Percentiles rank a stretch among this genome's conserved stretches.
Evolutionary conservation across 495 filamentous ascomycete genomes (phyloP).

Genomic region (Hypoxylon rickii): DNA sequence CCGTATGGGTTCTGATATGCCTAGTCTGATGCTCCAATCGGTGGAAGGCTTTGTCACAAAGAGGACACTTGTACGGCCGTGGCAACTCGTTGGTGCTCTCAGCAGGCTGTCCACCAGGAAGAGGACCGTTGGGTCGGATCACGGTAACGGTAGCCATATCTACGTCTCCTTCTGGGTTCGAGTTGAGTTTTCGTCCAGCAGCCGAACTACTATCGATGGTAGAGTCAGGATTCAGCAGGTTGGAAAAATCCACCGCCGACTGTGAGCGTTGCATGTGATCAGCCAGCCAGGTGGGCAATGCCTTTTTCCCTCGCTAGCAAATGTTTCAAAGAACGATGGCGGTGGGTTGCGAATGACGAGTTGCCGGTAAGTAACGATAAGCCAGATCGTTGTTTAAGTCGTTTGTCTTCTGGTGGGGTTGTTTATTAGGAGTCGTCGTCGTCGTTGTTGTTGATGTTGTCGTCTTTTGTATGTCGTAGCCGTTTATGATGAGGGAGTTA

Average conservation of each 20-base stretch:
- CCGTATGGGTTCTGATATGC: constrained; percentile 96
- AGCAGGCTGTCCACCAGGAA: constrained; percentile 60
- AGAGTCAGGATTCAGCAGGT: constrained; percentile 71
- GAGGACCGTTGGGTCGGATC: constrained; percentile 71
- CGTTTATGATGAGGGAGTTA: constrained; percentile 6
- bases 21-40: constrained; percentile 97
- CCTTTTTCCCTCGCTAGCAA: constrained; percentile 28
- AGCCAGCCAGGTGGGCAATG: constrained; percentile 40
- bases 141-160: constrained; percentile 72
- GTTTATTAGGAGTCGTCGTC: not conserved
- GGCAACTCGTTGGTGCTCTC: constrained; percentile 71
- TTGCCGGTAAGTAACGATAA: not conserved
- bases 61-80: constrained; percentile 95
- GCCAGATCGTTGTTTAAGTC: not conserved
- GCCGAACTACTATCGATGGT: constrained; percentile 35
- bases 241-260: constrained; percentile 76
- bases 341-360: not conserved
- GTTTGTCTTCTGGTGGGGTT: not conserved
- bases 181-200: constrained; percentile 17
- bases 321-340: constrained; percentile 5
- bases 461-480: constrained; percentile 7
- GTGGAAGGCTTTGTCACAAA: constrained; percentile 99
- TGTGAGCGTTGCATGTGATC: constrained; percentile 75
- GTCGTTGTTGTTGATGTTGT: not conserved
- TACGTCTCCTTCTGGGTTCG: constrained; percentile 47